Conservation (phyloP, 148 eudicot species). For the Rhododendron vialii region DNA sequence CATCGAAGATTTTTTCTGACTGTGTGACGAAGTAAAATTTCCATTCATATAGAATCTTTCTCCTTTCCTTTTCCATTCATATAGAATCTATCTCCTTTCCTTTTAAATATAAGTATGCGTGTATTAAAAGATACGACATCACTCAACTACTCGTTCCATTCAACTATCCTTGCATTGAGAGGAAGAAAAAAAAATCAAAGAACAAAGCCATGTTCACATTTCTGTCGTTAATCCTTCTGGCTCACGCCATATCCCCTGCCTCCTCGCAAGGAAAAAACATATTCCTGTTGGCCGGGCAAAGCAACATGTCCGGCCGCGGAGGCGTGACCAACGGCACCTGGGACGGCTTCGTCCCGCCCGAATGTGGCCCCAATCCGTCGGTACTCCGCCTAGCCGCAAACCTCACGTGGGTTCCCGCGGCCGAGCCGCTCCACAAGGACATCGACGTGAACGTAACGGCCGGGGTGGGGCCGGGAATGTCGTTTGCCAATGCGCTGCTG, state of each 20-base stretch:
- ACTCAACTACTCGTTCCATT: background rate
- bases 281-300: conserved; percentile 40
- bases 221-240: background rate
- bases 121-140: background rate
- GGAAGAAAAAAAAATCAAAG: background rate
- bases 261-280: conserved; percentile 4
- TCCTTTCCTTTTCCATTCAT: too few relatives aligned
- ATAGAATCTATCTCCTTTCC: too few relatives aligned
- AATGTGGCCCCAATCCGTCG: conserved; percentile 11
- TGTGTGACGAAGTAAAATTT: too few relatives aligned
- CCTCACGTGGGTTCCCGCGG: conserved; percentile 24
- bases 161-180: background rate
- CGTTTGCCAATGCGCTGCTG: conserved; percentile 25
- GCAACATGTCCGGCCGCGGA: conserved; percentile 52
- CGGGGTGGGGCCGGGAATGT: conserved; percentile 45
- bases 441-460: conserved; percentile 23
- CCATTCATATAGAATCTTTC: too few relatives aligned
- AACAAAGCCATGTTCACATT: background rate
- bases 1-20: too few relatives aligned
- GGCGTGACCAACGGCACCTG: conserved; percentile 26
- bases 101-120: background rate
- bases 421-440: conserved; percentile 36
- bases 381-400: conserved; percentile 17
- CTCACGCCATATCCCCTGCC: background rate
- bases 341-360: conserved; percentile 28